Evolutionary conservation across 352 stramenopile genomes (phyloP).

Genomic region (Peronospora farinosa): DNA sequence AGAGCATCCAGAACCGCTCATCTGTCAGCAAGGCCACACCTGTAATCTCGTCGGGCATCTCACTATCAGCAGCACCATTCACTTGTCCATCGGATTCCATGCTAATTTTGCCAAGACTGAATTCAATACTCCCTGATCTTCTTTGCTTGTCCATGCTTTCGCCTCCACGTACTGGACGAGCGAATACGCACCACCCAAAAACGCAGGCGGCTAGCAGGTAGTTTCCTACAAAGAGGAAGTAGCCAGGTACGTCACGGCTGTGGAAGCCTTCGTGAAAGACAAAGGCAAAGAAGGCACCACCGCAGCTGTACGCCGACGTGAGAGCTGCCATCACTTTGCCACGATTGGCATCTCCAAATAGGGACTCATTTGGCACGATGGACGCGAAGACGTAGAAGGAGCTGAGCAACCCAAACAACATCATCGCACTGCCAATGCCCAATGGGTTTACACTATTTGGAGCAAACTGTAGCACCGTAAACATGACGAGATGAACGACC

Average conservation of each 20-base stretch:
- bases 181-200: conserved; percentile 48
- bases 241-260: conserved; percentile 47
- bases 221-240: conserved; percentile 65
- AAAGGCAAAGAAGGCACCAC: conserved; percentile 69
- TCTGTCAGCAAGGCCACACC: conserved; percentile 47
- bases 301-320: conserved; percentile 71
- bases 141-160: conserved; percentile 12
- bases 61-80: conserved; percentile 15
- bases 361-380: conserved; percentile 71
- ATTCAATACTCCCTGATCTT: conserved; percentile 39
- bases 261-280: conserved; percentile 59
- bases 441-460: conserved; percentile 40
- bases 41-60: conserved; percentile 47
- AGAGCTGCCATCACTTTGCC: conserved; percentile 73
- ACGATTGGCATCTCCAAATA: conserved; percentile 63
- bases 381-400: conserved; percentile 72
- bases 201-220: conserved; percentile 44
- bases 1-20: conserved; percentile 70
- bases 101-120: conserved; percentile 30
- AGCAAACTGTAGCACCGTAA: conserved; percentile 35
- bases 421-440: conserved; percentile 43
- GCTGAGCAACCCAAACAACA: conserved; percentile 58
- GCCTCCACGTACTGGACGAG: conserved; percentile 16
- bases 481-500: conserved; percentile 37
- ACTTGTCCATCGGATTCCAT: conserved; percentile 20